These are phyloP conservation scores for Talaromyces pinophilus DNA, from an alignment of 2,329 filamentous ascomycete genomes.

Conservation along the genomic window DNA sequence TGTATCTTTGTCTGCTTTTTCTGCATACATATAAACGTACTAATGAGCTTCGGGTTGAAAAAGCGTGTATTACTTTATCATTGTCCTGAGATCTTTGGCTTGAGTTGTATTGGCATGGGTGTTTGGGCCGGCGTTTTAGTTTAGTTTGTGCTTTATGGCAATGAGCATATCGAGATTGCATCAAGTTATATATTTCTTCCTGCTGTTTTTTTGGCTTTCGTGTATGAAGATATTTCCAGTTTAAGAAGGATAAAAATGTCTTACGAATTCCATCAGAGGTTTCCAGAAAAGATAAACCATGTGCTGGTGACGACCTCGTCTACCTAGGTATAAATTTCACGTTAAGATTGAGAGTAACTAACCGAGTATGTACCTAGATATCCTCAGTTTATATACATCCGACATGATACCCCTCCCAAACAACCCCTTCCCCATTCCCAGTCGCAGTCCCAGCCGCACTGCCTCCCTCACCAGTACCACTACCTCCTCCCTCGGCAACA, in stretches of 20 bases:
- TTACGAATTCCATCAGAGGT: not conserved
- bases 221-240: not conserved
- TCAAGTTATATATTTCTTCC: not conserved
- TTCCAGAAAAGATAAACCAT: too few relatives aligned
- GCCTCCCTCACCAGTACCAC: not conserved
- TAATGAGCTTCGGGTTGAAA: slow-evolving; percentile 13
- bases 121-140: slow-evolving; percentile 12
- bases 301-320: too few relatives aligned
- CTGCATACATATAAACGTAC: slow-evolving; percentile 15
- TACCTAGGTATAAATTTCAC: too few relatives aligned
- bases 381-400: slow-evolving; percentile 30
- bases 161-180: not conserved
- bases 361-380: not conserved
- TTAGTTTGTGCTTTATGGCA: not conserved
- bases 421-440: slow-evolving; percentile 19
- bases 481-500: not conserved
- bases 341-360: not conserved
- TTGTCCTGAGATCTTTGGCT: not conserved
- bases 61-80: slow-evolving; percentile 1
- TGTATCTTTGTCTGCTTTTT: not conserved
- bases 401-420: slow-evolving; percentile 41
- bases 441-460: too few relatives aligned
- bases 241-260: not conserved
- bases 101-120: slow-evolving; percentile 8
- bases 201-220: not conserved